Conservation (phyloP, 169 alveolate species). For the Miamiensis avidus region DNA sequence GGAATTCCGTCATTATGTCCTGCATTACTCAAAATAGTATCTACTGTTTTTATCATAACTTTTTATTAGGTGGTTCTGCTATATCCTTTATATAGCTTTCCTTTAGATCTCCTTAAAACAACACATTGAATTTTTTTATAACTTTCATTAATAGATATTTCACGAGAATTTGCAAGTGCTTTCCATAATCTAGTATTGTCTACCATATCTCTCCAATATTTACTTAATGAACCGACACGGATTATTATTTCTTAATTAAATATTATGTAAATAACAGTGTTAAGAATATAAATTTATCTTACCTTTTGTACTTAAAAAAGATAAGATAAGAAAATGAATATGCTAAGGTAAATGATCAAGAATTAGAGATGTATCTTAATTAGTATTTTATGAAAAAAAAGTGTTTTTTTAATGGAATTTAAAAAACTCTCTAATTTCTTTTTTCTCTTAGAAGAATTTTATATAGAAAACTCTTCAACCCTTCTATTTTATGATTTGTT, state of each 20-base stretch:
- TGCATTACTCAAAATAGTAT: constrained; percentile 78
- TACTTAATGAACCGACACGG: not conserved
- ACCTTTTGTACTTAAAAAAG: not conserved
- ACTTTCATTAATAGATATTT: constrained; percentile 38
- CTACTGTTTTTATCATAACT: constrained; percentile 68
- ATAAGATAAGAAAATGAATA: not conserved
- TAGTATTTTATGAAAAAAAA: not conserved
- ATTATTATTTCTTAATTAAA: not conserved
- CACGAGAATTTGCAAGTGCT: not conserved
- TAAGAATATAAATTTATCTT: too few relatives aligned
- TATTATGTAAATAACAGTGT: too few relatives aligned
- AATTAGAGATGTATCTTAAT: too few relatives aligned
- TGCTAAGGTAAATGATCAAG: not conserved
- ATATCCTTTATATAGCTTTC: constrained; percentile 53
- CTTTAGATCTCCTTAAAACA: constrained; percentile 72
- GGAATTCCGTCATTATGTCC: constrained; percentile 85
- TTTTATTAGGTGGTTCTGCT: constrained; percentile 25
- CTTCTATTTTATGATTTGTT: too few relatives aligned
- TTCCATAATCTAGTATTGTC: constrained; percentile 5
- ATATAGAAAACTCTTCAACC: too few relatives aligned
- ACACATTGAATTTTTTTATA: constrained; percentile 37
- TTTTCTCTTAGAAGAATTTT: not conserved
- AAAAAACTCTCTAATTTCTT: not conserved
- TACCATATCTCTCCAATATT: not conserved
- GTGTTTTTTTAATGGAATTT: not conserved